These are phyloP conservation scores for Amanita rimosa DNA, from an alignment of 768 basidiomycete genomes.

Conservation along the genomic window DNA sequence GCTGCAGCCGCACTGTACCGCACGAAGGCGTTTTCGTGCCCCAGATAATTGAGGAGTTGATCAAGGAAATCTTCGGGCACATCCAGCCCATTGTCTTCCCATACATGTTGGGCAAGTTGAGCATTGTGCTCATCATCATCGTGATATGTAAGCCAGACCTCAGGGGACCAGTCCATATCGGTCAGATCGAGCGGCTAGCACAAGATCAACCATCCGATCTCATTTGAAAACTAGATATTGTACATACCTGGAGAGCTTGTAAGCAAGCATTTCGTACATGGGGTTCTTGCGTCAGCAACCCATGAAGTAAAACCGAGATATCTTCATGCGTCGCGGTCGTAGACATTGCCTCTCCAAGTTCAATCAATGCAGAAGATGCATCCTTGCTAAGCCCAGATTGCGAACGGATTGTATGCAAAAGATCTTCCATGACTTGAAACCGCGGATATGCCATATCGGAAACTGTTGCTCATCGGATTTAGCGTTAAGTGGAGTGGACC, in stretches of 20 bases:
- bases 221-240: not conserved
- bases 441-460: conserved; percentile 66
- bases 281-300: conserved; percentile 76
- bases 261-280: conserved; percentile 82
- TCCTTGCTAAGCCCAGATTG: conserved; percentile 81
- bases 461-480: conserved; percentile 32
- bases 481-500: not conserved
- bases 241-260: conserved; percentile 73
- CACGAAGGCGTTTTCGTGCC: conserved; percentile 73
- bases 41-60: conserved; percentile 55
- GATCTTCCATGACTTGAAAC: conserved; percentile 47
- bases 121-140: conserved; percentile 84
- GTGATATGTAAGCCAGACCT: conserved; percentile 81
- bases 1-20: conserved; percentile 61
- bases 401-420: conserved; percentile 61
- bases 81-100: conserved; percentile 95
- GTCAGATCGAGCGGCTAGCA: conserved; percentile 85
- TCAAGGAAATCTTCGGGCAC: conserved; percentile 57
- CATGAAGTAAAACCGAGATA: conserved; percentile 50
- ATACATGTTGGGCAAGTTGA: conserved; percentile 65
- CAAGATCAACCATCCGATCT: not conserved
- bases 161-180: conserved; percentile 86
- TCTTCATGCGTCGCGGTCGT: conserved; percentile 54
- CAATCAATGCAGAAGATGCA: conserved; percentile 69
- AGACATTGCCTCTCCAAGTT: conserved; percentile 72